phyloP scores from a whole-genome alignment of 2,329 filamentous ascomycete genomes.

The Fusarium avenaceum region DNA sequence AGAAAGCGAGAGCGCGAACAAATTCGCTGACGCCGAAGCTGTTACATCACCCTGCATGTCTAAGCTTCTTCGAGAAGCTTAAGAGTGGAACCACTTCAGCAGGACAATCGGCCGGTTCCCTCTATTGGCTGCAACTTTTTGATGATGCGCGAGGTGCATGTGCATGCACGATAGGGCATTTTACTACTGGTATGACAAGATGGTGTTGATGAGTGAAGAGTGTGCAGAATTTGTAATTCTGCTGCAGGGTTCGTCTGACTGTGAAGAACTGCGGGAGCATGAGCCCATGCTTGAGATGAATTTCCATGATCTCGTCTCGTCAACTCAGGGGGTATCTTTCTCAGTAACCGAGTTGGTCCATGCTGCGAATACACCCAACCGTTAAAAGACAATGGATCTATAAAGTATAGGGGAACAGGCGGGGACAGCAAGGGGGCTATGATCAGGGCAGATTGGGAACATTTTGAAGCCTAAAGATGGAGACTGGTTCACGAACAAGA shows the following conservation, averaged over 20 bases:
- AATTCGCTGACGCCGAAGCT: slow-evolving; percentile 34
- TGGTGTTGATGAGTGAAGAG: slow-evolving; percentile 7
- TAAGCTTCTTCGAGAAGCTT: slow-evolving; percentile 28
- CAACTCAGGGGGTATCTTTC: slow-evolving; percentile 18
- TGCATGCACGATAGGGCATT: slow-evolving; percentile 11
- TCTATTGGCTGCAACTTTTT: slow-evolving; percentile 16
- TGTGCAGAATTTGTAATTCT: background rate
- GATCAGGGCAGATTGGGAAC: slow-evolving; percentile 22
- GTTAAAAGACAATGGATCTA: slow-evolving; percentile 23
- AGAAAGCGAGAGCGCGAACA: slow-evolving; percentile 6
- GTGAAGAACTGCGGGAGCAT: background rate
- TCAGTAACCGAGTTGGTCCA: slow-evolving; percentile 20
- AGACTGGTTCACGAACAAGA: slow-evolving; percentile 5
- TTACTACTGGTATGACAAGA: background rate
- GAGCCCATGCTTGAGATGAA: background rate
- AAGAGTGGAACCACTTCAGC: slow-evolving; percentile 22
- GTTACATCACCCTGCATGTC: slow-evolving; percentile 48
- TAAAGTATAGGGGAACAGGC: slow-evolving; percentile 13
- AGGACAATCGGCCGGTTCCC: slow-evolving; percentile 36
- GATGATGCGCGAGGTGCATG: slow-evolving; percentile 13
- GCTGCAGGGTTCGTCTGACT: background rate
- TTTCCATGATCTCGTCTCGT: background rate
- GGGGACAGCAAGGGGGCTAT: slow-evolving; percentile 10
- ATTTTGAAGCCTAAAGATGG: slow-evolving; percentile 44
- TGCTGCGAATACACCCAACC: slow-evolving; percentile 4